Percentiles rank a stretch among this genome's conserved stretches.
These are phyloP conservation scores for Leptographium flavum DNA, from an alignment of 2,329 filamentous ascomycete species.

Conservation along the genomic window DNA sequence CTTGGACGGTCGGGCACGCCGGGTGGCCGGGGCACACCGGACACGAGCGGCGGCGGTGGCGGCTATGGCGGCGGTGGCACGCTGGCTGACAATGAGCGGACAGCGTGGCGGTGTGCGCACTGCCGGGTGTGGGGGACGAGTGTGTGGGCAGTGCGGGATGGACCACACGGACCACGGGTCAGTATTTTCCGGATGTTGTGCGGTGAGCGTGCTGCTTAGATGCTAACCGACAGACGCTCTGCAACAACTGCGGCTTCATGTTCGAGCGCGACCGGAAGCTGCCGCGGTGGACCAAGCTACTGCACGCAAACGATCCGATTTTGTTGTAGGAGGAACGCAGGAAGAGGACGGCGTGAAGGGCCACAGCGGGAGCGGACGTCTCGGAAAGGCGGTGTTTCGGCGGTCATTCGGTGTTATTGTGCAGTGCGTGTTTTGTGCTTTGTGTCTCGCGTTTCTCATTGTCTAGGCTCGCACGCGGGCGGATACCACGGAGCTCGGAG, in stretches of 20 bases:
- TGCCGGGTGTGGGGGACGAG: conserved; percentile 79
- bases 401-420: not conserved
- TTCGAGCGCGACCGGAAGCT: conserved; percentile 79
- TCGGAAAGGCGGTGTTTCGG: not conserved
- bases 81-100: conserved; percentile 63
- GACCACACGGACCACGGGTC: conserved; percentile 71
- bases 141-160: conserved; percentile 91
- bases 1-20: conserved; percentile 53
- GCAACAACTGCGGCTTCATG: conserved; percentile 81
- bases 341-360: no score
- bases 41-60: conserved; percentile 57
- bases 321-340: no score
- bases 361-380: no score
- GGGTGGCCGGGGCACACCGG: conserved; percentile 65
- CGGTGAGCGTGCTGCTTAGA: conserved; percentile 8
- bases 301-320: conserved; percentile 34
- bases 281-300: conserved; percentile 59
- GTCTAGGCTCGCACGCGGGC: not conserved
- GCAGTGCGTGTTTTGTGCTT: no score
- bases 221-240: conserved; percentile 52
- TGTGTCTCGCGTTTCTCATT: no score
- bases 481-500: no score
- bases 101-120: conserved; percentile 76
- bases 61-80: conserved; percentile 51
- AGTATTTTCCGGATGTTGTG: conserved; percentile 20